A percentile compares a stretch with the other conserved stretches of the same genome.
Evolutionary conservation across 208 protist genomes (phyloP).

Genomic region (Leishmania braziliensis): DNA sequence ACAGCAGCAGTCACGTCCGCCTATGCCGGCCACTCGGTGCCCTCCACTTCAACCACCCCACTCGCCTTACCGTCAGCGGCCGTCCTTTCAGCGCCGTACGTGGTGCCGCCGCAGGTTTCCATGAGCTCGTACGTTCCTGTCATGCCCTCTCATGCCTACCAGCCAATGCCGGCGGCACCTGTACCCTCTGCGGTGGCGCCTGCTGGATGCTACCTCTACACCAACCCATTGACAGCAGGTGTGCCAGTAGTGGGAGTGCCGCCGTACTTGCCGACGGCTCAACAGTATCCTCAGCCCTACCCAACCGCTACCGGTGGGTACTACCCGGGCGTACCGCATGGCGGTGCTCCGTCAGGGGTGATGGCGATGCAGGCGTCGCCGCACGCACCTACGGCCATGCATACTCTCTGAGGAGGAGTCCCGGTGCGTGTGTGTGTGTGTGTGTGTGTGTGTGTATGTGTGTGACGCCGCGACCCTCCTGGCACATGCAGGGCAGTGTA

Average conservation of each 20-base stretch:
- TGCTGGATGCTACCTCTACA: background rate
- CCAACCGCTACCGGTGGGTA: background rate
- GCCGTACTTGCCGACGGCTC: background rate
- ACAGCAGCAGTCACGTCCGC: background rate
- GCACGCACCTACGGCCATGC: slow-evolving; percentile 12
- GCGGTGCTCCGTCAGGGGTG: background rate
- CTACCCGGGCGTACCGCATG: slow-evolving; percentile 4
- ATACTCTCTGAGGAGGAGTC: slow-evolving; percentile 9
- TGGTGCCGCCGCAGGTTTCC: background rate
- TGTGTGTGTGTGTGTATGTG: no score
- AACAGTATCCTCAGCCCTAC: slow-evolving; percentile 2
- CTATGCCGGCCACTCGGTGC: slow-evolving; percentile 1
- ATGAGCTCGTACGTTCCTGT: background rate
- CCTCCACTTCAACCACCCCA: background rate
- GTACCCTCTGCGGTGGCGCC: slow-evolving; percentile 5
- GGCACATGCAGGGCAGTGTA: background rate
- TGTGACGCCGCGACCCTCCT: background rate
- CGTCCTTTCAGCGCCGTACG: background rate
- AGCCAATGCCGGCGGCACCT: slow-evolving; percentile 12
- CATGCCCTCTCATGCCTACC: background rate
- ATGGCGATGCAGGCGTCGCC: slow-evolving; percentile 12
- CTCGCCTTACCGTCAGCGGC: background rate
- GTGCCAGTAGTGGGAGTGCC: background rate
- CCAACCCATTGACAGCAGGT: background rate
- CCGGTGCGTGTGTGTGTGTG: background rate